Percentiles rank a stretch among this genome's conserved stretches.
Evolutionary conservation across 139 green algal species (phyloP).

Genomic region (Volvox reticuliferus): DNA sequence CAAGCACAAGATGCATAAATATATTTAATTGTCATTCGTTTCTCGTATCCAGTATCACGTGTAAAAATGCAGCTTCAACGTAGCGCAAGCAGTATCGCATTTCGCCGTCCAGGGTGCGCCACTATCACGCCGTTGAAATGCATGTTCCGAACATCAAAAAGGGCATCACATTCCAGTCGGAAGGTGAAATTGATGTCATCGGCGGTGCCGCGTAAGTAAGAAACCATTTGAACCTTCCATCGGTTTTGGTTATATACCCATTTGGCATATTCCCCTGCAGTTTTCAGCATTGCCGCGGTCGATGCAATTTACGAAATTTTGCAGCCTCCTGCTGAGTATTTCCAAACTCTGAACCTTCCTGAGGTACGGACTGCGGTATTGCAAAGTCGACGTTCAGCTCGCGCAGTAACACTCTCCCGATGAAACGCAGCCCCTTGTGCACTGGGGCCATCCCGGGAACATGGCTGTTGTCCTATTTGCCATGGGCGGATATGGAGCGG

Average conservation of each 20-base stretch:
- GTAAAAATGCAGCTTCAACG: constrained; percentile 34
- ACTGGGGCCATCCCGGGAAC: constrained; percentile 82
- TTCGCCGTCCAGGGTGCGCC: background rate
- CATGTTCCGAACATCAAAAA: background rate
- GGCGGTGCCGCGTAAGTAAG: constrained; percentile 21
- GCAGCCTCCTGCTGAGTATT: constrained; percentile 63
- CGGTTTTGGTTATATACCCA: background rate
- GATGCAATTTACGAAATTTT: constrained; percentile 43
- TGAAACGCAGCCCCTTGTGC: constrained; percentile 50
- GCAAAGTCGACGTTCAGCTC: constrained; percentile 33
- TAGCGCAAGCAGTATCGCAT: background rate
- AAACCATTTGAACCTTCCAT: background rate
- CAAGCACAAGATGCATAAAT: no score
- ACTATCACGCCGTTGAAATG: background rate
- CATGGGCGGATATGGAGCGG: constrained; percentile 80
- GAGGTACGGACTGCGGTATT: constrained; percentile 2
- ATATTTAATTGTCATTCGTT: no score
- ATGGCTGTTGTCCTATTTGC: constrained; percentile 79
- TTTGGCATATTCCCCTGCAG: background rate
- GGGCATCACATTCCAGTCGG: background rate
- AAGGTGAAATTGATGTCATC: constrained; percentile 20
- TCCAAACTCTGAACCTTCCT: constrained; percentile 66
- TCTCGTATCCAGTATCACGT: background rate
- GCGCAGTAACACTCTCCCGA: background rate
- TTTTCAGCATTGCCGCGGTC: constrained; percentile 11